Percentiles rank a stretch among this genome's conserved stretches.
Conservation (phyloP, 805 yeast genomes). For the Ogataea parapolymorpha region DNA sequence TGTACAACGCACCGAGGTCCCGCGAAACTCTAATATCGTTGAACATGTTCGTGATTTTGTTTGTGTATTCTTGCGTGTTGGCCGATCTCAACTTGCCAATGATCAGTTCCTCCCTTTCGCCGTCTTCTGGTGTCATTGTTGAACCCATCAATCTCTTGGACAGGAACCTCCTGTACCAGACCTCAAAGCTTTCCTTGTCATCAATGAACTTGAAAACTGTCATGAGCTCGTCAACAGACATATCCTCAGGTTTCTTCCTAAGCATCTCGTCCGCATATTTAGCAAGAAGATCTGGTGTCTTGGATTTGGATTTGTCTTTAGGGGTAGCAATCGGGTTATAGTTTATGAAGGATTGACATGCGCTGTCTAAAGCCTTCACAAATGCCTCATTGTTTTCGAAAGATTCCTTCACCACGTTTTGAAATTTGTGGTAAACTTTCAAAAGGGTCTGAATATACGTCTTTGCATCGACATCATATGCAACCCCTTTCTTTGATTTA, state of each 20-base stretch:
- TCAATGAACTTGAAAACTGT: slow-evolving; percentile 81
- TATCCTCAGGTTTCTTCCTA: slow-evolving; percentile 65
- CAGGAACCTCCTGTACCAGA: slow-evolving; percentile 81
- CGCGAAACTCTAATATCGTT: slow-evolving; percentile 85
- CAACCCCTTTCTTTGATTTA: slow-evolving; percentile 34
- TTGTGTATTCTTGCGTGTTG: slow-evolving; percentile 88
- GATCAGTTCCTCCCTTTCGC: slow-evolving; percentile 78
- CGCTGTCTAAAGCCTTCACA: slow-evolving; percentile 83
- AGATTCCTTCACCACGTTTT: slow-evolving; percentile 58
- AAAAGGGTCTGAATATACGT: slow-evolving; percentile 76
- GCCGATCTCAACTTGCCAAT: slow-evolving; percentile 85
- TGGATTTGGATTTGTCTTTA: slow-evolving; percentile 56
- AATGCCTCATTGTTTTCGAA: slow-evolving; percentile 74
- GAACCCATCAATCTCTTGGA: slow-evolving; percentile 76
- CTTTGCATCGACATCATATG: slow-evolving; percentile 57
- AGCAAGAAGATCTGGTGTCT: slow-evolving; percentile 89
- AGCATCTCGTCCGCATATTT: slow-evolving; percentile 82
- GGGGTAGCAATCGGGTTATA: slow-evolving; percentile 76
- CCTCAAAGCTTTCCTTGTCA: slow-evolving; percentile 94
- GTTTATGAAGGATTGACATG: slow-evolving; percentile 83
- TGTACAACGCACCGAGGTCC: slow-evolving; percentile 53
- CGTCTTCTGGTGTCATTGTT: slow-evolving; percentile 81
- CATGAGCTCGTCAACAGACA: slow-evolving; percentile 84
- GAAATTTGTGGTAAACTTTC: slow-evolving; percentile 64
- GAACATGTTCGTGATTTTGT: slow-evolving; percentile 93